These are phyloP conservation scores for Colletotrichum lini DNA, from an alignment of 2,329 filamentous ascomycete species.

Conservation along the genomic window DNA sequence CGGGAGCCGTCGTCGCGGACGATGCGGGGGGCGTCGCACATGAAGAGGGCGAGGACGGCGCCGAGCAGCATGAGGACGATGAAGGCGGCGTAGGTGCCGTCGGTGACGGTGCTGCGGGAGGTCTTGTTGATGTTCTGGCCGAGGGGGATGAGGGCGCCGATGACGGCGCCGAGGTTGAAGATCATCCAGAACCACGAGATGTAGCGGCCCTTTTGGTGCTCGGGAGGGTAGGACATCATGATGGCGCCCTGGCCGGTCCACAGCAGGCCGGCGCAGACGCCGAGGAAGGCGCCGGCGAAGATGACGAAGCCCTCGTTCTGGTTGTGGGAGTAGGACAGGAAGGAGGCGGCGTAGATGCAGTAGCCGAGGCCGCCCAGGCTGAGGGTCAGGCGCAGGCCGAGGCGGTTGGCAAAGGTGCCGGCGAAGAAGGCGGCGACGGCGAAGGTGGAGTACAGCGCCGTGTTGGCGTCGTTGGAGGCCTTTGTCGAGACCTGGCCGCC, in stretches of 20 bases:
- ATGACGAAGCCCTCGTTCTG: constrained; percentile 78
- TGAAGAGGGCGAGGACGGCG: constrained; percentile 76
- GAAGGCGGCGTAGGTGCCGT: constrained; percentile 91
- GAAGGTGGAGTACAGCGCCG: constrained; percentile 81
- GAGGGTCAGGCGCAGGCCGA: constrained; percentile 79
- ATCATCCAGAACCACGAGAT: constrained; percentile 96
- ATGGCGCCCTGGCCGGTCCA: constrained; percentile 89
- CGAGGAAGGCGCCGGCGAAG: constrained; percentile 82
- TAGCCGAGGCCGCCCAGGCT: constrained; percentile 83
- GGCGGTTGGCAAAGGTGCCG: constrained; percentile 82
- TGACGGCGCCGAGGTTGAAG: constrained; percentile 92
- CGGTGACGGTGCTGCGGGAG: constrained; percentile 65
- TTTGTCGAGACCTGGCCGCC: constrained; percentile 70
- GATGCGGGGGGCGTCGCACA: constrained; percentile 81
- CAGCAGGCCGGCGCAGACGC: constrained; percentile 83
- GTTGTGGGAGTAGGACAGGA: constrained; percentile 80
- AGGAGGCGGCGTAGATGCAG: constrained; percentile 79
- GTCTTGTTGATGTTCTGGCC: constrained; percentile 77
- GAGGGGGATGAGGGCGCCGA: constrained; percentile 84
- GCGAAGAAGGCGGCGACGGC: constrained; percentile 78
- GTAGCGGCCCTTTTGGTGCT: constrained; percentile 86
- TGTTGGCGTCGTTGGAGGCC: constrained; percentile 76
- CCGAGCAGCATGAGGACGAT: constrained; percentile 85
- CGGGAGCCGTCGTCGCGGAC: constrained; percentile 83
- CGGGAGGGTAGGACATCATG: constrained; percentile 91